Conservation (phyloP, 2,329 filamentous ascomycete genomes). For the Colletotrichum agaves region DNA sequence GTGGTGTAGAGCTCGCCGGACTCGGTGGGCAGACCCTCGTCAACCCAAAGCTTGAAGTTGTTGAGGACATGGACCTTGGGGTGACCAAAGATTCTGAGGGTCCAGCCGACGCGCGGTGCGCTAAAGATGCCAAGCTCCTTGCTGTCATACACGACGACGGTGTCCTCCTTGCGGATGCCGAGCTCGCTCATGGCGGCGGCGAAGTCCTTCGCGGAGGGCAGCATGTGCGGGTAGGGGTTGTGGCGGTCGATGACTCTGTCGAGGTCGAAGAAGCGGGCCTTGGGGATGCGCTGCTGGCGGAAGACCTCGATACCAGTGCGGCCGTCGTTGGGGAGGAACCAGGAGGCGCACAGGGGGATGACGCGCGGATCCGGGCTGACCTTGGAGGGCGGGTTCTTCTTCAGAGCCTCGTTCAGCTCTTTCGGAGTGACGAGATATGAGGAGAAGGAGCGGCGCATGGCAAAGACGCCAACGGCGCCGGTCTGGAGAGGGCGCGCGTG, state of each 20-base stretch:
- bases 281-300: conserved; percentile 84
- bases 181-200: conserved; percentile 88
- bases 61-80: conserved; percentile 88
- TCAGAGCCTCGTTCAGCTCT: conserved; percentile 83
- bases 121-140: conserved; percentile 94
- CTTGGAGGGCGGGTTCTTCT: conserved; percentile 81
- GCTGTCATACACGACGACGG: conserved; percentile 92
- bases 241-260: conserved; percentile 89
- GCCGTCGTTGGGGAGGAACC: conserved; percentile 95
- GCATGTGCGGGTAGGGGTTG: conserved; percentile 96
- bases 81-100: conserved; percentile 89
- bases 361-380: conserved; percentile 86
- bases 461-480: conserved; percentile 48
- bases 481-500: conserved; percentile 47
- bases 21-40: conserved; percentile 83
- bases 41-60: conserved; percentile 95
- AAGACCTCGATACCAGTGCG: conserved; percentile 85
- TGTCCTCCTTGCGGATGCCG: conserved; percentile 88
- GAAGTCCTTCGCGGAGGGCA: conserved; percentile 84
- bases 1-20: conserved; percentile 78
- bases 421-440: conserved; percentile 88
- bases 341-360: conserved; percentile 89
- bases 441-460: conserved; percentile 66
- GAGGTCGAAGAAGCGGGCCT: conserved; percentile 94
- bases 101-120: conserved; percentile 94